These are phyloP conservation scores for Cylindrodendrum hubeiense DNA, from an alignment of 2,329 filamentous ascomycete species.

Conservation along the genomic window DNA sequence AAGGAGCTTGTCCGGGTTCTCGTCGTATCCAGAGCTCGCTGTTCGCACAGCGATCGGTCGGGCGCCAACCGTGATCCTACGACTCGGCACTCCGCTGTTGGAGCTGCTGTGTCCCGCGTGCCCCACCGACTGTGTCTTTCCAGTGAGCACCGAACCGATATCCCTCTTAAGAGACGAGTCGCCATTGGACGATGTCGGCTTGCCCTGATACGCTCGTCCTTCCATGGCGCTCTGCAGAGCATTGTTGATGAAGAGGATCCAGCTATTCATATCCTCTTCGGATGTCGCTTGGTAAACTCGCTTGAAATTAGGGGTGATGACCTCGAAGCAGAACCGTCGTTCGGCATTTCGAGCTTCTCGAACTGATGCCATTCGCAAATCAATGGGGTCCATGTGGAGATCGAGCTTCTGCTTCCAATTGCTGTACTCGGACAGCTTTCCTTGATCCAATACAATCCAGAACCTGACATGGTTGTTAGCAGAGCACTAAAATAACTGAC, in stretches of 20 bases:
- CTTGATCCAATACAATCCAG: conserved; percentile 98
- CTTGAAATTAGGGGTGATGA: conserved; percentile 96
- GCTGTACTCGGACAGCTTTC: conserved; percentile 96
- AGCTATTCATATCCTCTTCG: conserved; percentile 97
- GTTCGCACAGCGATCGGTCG: conserved; percentile 79
- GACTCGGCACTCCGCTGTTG: conserved; percentile 71
- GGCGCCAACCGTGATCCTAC: conserved; percentile 92
- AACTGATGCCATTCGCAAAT: conserved; percentile 95
- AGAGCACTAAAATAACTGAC: neutral
- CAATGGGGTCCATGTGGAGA: conserved; percentile 97
- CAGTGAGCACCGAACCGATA: conserved; percentile 92
- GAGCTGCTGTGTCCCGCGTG: conserved; percentile 65
- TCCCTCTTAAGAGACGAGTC: conserved; percentile 79
- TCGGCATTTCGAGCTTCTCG: conserved; percentile 95
- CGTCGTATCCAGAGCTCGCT: conserved; percentile 79
- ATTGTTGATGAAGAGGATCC: conserved; percentile 97
- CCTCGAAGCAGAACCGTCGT: conserved; percentile 95
- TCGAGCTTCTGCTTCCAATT: conserved; percentile 99
- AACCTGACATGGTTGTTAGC: conserved; percentile 71
- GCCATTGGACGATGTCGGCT: conserved; percentile 56
- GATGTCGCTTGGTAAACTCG: conserved; percentile 97
- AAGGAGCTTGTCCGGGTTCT: conserved; percentile 86
- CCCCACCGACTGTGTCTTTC: conserved; percentile 83
- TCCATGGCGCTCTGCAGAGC: conserved; percentile 96
- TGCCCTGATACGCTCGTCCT: conserved; percentile 73